Percentiles rank a stretch among this genome's conserved stretches.
These are phyloP conservation scores for Coemansia sp. DNA, from an alignment of 192 early-diverging fungal genomes.

Conservation along the genomic window DNA sequence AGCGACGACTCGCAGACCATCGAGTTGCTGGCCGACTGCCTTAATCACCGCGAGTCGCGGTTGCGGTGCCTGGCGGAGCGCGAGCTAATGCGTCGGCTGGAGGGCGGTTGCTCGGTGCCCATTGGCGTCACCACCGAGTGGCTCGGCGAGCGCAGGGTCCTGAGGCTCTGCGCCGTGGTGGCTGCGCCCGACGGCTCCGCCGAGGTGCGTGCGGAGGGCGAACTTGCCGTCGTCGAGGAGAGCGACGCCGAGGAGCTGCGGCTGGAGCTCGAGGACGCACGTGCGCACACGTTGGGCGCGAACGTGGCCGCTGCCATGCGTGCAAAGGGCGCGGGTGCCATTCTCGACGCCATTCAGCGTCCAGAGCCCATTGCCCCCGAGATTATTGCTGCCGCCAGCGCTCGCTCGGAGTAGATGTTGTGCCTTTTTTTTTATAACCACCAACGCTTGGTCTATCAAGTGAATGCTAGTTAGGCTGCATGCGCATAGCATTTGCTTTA, in stretches of 20 bases:
- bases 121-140: conserved; percentile 77
- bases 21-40: conserved; percentile 51
- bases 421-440: neutral
- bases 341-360: conserved; percentile 55
- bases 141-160: conserved; percentile 5
- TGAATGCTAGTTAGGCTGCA: no score
- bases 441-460: no score
- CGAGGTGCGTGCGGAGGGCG: conserved; percentile 56
- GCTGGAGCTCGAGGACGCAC: neutral
- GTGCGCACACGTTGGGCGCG: conserved; percentile 50
- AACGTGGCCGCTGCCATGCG: conserved; percentile 50
- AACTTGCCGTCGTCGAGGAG: neutral
- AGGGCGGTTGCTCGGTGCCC: conserved; percentile 95
- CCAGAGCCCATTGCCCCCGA: neutral
- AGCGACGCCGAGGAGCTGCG: conserved; percentile 5
- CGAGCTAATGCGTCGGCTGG: conserved; percentile 78
- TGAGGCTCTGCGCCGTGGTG: conserved; percentile 67
- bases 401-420: neutral
- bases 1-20: conserved; percentile 56
- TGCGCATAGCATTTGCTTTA: no score
- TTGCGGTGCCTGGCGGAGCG: conserved; percentile 79
- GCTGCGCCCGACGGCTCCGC: conserved; percentile 71
- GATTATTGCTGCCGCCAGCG: neutral
- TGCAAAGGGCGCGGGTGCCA: conserved; percentile 52
- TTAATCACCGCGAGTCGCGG: conserved; percentile 65